Conservation (phyloP, 163 green algal species). For the Picocystis sp. region DNA sequence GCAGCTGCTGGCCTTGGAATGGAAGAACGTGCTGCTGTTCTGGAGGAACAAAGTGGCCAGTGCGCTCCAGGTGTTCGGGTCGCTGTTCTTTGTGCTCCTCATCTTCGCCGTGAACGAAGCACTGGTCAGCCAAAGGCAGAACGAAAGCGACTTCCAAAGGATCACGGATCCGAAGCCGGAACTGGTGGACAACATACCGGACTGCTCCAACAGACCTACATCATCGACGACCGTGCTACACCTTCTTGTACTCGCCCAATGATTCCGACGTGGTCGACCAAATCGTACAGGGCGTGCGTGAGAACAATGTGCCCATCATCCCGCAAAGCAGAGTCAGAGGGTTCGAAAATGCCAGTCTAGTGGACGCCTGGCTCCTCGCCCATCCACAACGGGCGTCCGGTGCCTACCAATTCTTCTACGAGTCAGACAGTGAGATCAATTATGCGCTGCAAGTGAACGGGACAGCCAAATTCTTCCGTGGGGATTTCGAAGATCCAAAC, state of each 20-base stretch:
- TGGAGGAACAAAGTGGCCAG: slow-evolving; percentile 17
- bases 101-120: slow-evolving; percentile 10
- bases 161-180: too few species aligned
- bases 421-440: slow-evolving; percentile 20
- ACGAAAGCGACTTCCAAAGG: too few species aligned
- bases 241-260: slow-evolving; percentile 5
- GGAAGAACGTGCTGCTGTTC: slow-evolving; percentile 21
- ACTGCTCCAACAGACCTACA: slow-evolving; percentile 7
- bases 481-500: slow-evolving; percentile 56
- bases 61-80: slow-evolving; percentile 16
- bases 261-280: not conserved
- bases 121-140: too few species aligned
- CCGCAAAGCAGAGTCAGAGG: slow-evolving; percentile 15
- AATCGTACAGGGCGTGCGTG: slow-evolving; percentile 1
- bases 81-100: slow-evolving; percentile 27
- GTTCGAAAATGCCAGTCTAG: slow-evolving; percentile 6
- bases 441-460: slow-evolving; percentile 65
- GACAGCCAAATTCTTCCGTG: slow-evolving; percentile 61
- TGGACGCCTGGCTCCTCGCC: slow-evolving; percentile 44
- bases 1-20: slow-evolving; percentile 16
- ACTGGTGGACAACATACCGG: slow-evolving; percentile 4
- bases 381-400: slow-evolving; percentile 38
- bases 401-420: slow-evolving; percentile 41
- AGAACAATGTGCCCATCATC: slow-evolving; percentile 1
- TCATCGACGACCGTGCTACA: slow-evolving; percentile 11